Base-by-base conservation (phyloP, 2,329 filamentous ascomycete genomes). In the Leptographium flavum region DNA sequence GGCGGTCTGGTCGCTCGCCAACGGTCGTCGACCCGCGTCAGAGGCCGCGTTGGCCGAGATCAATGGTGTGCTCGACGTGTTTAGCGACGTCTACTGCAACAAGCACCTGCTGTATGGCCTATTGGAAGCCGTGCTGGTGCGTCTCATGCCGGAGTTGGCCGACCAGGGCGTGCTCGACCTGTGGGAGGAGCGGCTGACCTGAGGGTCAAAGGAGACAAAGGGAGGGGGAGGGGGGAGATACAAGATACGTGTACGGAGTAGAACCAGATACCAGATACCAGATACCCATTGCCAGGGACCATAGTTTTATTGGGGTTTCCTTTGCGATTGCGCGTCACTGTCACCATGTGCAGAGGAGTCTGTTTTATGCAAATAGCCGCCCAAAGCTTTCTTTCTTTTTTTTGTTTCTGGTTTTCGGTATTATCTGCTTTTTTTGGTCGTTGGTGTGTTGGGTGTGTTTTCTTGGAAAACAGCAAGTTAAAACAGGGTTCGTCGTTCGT, bases 1-100 rank as follows among this genome's bases (percentile, higher is more conserved):
- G 43, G 39, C 47, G 1, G 45, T 50, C 9, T 36, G 36, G 30
- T 28, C 21, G 28, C 21, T 19, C 14, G 25, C 32, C 32, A 39
- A 30, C 30, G 21, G 36, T 22, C 41, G 14, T 5, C 35, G 19
- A 28, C 36, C 39, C 14, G 21, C 28, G 39, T 43, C 38, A 25
- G 46, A 50, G 23, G 31, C 39, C 4, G 65, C 71, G 21, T 62
- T 77, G 38, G 61, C 65, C 49, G 73, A 81, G 53, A 71, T 86
- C 51, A 76, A 80, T 56, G 65, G 71, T 49, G 64, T 87, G 39
- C 68, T 96, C 39, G 77, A 83, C 54, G 68, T 88, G 32, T 81
- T 94, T 53, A 76, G 74, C 15, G 87, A 95, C 62, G 69, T 74
- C 43, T 94, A 94, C 64, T 82, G 87, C 63, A 98, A 98, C 64